Percentiles rank a stretch among this genome's conserved stretches.
Evolutionary conservation across 1,284 basidiomycete species (phyloP).

Genomic region (Microbotryum lychnidis-dioicae): DNA sequence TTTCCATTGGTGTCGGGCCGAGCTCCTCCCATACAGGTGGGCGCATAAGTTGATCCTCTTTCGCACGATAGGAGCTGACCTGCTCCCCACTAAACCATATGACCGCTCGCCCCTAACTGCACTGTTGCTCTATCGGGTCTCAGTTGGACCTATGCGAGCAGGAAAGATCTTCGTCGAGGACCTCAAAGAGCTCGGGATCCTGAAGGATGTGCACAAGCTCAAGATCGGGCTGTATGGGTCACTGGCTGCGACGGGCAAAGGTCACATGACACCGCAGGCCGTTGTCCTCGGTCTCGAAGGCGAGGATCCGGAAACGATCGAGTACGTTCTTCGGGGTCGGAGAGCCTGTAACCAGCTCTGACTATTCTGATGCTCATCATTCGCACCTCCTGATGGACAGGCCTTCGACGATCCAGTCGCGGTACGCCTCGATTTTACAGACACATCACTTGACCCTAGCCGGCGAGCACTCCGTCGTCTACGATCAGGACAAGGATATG

Average conservation of each 20-base stretch:
- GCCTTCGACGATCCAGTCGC: conserved; percentile 38
- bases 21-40: conserved; percentile 60
- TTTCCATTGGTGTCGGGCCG: conserved; percentile 68
- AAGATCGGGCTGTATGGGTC: conserved; percentile 73
- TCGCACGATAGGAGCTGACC: conserved; percentile 7
- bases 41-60: too few relatives aligned
- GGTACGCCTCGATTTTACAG: conserved; percentile 62
- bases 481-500: conserved; percentile 82
- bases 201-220: conserved; percentile 60
- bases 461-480: conserved; percentile 65
- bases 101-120: too few relatives aligned
- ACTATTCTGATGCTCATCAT: background rate
- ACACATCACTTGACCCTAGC: conserved; percentile 60
- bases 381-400: background rate
- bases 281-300: conserved; percentile 75
- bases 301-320: conserved; percentile 56
- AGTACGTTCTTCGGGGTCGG: conserved; percentile 40
- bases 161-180: conserved; percentile 76
- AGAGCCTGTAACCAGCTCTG: background rate
- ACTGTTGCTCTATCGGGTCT: too few relatives aligned
- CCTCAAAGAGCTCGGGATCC: conserved; percentile 58
- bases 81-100: too few relatives aligned
- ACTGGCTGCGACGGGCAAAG: conserved; percentile 60
- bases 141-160: conserved; percentile 66
- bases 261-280: conserved; percentile 86